Evolutionary conservation across 805 yeast species (phyloP).

Genomic region (Candida michaelii): DNA sequence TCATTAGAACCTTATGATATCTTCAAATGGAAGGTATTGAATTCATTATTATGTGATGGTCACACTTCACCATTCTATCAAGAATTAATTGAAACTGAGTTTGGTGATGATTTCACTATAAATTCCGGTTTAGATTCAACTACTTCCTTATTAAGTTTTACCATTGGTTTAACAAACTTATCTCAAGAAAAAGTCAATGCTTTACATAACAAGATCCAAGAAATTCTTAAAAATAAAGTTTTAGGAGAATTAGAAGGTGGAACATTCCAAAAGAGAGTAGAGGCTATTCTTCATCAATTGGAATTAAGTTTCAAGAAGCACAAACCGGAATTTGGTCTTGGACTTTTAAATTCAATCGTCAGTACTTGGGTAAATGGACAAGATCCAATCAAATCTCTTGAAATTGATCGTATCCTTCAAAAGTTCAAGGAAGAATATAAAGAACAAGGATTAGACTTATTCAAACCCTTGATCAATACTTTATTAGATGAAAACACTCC

Average conservation of each 20-base stretch:
- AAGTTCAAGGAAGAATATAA: conserved; percentile 63
- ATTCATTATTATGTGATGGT: conserved; percentile 78
- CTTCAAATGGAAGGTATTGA: conserved; percentile 68
- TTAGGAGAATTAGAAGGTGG: conserved; percentile 30
- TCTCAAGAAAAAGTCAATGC: conserved; percentile 42
- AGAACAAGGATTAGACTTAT: conserved; percentile 49
- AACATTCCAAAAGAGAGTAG: conserved; percentile 48
- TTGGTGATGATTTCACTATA: conserved; percentile 82
- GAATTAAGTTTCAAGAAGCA: conserved; percentile 84
- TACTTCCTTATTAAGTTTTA: conserved; percentile 73
- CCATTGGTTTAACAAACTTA: conserved; percentile 84
- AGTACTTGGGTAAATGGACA: conserved; percentile 82
- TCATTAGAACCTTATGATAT: conserved; percentile 58
- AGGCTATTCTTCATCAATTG: conserved; percentile 84
- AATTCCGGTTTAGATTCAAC: conserved; percentile 86
- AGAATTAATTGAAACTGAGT: conserved; percentile 77
- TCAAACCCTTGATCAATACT: conserved; percentile 56
- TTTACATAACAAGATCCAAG: conserved; percentile 49
- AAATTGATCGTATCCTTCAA: conserved; percentile 59
- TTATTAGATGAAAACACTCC: conserved; percentile 49
- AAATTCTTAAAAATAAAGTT: conserved; percentile 45
- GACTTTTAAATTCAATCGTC: conserved; percentile 66
- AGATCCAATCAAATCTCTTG: conserved; percentile 70
- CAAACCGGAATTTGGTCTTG: conserved; percentile 86
- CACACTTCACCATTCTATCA: conserved; percentile 90